Base-by-base conservation (phyloP, 306 rosid species). In the Rosa chinensis region DNA sequence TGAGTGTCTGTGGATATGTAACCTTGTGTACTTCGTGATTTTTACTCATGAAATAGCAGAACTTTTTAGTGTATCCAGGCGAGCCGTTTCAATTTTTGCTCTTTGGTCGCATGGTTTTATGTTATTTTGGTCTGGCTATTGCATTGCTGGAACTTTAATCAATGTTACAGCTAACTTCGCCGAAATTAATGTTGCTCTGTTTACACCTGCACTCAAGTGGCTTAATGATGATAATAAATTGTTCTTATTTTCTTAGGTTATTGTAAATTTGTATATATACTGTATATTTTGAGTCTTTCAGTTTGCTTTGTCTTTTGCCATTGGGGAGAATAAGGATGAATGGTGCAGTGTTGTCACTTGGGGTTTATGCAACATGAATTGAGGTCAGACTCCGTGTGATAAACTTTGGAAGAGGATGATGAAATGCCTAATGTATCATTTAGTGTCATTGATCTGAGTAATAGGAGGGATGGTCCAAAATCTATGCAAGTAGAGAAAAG, bases 1-100 rank as follows among this genome's bases (percentile, higher is more conserved):
- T 44, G 53, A 61, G 66, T 21, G 55, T 67, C 70, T 39, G 49
- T 40, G 23, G 14, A 67, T 67, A 67, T 40, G 72, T 67, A 67
- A 67, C 45, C 28, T 67, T 35, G 49, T 67, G 49, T 67, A 67
- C 28, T 8, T 4, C 40, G 25, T 4, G 14, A 39, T 40, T 40
- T 64, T 67, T 16, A 7, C 72, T 20, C 28, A 18, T 67, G 49
- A 67, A 40, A 40, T 18, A 39, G 49, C 72, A 20, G 25, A 7
- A 17, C 13, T 17, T 66, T 37, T 40, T 35, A 14, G 21, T 66
- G 47, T 35, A 67, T 67, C 49, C 48, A 17, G 49, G 40, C 7
- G 49, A 20, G 72, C 49, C 25, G 7, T 66, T 14, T 8, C 5
- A 3, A 14, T 37, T 7, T 2, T 39, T 3, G 25, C 72, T 14